phyloP scores from a whole-genome alignment of 2,329 filamentous ascomycete species.

The Colletotrichum melonis region DNA sequence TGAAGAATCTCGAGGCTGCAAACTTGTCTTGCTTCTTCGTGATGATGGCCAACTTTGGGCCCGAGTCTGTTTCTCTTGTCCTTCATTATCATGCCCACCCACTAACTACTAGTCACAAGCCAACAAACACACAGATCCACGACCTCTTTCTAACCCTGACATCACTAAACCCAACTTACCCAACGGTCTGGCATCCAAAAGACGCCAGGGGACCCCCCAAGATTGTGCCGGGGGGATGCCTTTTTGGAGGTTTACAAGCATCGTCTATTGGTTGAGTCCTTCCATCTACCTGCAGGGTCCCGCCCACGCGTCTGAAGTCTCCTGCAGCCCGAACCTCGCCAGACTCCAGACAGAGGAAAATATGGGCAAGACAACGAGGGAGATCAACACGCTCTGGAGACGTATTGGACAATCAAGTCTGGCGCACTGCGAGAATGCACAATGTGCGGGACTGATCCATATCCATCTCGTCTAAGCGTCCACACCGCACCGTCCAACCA shows the following conservation, averaged over 20 bases:
- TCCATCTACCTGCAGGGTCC: slow-evolving; percentile 33
- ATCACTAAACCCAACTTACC: slow-evolving; percentile 22
- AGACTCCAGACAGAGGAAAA: not conserved
- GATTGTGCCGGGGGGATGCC: slow-evolving; percentile 6
- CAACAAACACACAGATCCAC: slow-evolving; percentile 3
- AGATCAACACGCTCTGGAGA: slow-evolving; percentile 17
- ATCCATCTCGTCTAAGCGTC: slow-evolving; percentile 9
- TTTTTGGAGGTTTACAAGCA: slow-evolving; percentile 18
- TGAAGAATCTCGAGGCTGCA: slow-evolving; percentile 29
- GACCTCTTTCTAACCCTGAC: slow-evolving; percentile 24
- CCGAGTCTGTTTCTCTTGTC: slow-evolving; percentile 1
- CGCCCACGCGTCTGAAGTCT: slow-evolving; percentile 33
- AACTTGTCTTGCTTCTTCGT: slow-evolving; percentile 10
- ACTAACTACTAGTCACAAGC: not conserved
- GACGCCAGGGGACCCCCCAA: slow-evolving; percentile 21
- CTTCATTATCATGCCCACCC: slow-evolving; percentile 8
- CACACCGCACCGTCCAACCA: slow-evolving; percentile 15
- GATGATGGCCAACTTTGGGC: not conserved
- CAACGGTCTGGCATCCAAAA: slow-evolving; percentile 33
- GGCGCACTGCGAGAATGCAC: not conserved
- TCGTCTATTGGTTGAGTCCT: slow-evolving; percentile 18
- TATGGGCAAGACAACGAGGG: slow-evolving; percentile 16
- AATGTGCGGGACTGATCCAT: not conserved
- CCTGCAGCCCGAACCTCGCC: slow-evolving; percentile 18
- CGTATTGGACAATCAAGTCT: not conserved